Evolutionary conservation across 768 basidiomycete genomes (phyloP), one percentile per base, ranked within the genome.

Genomic region (Trametes cinnabarina): DNA sequence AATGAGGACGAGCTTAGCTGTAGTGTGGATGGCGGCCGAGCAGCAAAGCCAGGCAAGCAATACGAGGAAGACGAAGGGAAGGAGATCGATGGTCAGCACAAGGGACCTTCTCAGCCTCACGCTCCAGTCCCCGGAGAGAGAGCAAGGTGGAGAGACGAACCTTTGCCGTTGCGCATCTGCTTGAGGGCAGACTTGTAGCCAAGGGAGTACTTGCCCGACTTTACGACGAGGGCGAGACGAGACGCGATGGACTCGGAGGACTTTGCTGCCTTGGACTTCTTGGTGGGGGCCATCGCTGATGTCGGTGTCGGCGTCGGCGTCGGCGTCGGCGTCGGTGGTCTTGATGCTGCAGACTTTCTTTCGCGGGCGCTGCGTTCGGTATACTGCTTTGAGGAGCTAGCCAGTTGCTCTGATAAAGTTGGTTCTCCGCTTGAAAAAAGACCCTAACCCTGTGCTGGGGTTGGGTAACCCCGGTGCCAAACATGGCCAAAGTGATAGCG

Each of bases 51-150:
- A 28, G 3, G 46, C 35, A 47, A 26, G 49, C 47, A 41, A 50
- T 63, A 40, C 58, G 65, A 56, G 57, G 69, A 50, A 62, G 44
- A 9, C 5, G 54, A 66, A 48, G 67, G 51, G 53, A 64, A 71
- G 61, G n/a, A 52, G 17, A 22, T 3, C 28, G 20, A 48, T 47
- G 49, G 76, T 93, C 72, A 93, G 90, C 77, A 75, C 76, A 84
- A 90, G 89, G 91, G 90, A 93, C 92, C 92, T 96, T 95, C 94
- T 94, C 93, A 94, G 93, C 94, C 82, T 88, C 80, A 83, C 79
- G 92, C 92, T 94, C 92, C 92, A 93, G 92, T 86, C 92, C 92
- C 90, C 84, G 81, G 74, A 78, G 82, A 82, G 78, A 81, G 74
- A 74, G 75, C 67, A 62, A 51, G 56, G 56, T 69, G 70, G 71